Evolutionary conservation across 352 stramenopile genomes (phyloP).

Genomic region (Pythium grandisporangium): DNA sequence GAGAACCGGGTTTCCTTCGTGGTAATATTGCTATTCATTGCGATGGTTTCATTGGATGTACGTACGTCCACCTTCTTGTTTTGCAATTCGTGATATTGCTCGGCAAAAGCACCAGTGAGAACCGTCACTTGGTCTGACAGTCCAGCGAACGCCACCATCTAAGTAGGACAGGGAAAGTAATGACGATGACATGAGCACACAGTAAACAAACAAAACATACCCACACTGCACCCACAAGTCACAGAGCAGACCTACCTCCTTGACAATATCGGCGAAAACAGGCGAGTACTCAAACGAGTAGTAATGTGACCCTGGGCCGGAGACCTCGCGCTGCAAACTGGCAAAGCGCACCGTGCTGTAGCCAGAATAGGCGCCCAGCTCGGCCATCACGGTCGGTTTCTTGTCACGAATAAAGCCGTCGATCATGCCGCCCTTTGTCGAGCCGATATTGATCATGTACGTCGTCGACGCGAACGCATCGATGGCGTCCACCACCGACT

Average conservation of each 20-base stretch:
- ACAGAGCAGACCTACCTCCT: constrained; percentile 12
- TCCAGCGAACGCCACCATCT: constrained; percentile 25
- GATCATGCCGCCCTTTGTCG: constrained; percentile 5
- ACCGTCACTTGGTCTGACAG: constrained; percentile 27
- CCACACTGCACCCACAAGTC: not conserved
- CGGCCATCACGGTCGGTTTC: constrained; percentile 16
- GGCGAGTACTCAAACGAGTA: constrained; percentile 31
- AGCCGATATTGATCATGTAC: constrained; percentile 24
- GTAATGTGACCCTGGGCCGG: constrained; percentile 14
- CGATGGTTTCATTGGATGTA: too few relatives aligned
- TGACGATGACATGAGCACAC: too few relatives aligned
- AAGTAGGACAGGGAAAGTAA: not conserved
- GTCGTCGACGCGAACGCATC: constrained; percentile 13
- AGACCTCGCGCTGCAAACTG: constrained; percentile 19
- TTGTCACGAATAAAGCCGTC: constrained; percentile 20
- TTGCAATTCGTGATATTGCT: constrained; percentile 14
- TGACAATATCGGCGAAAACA: constrained; percentile 20
- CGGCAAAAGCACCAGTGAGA: constrained; percentile 18
- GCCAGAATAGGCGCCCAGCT: constrained; percentile 18
- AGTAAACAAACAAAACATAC: too few relatives aligned
- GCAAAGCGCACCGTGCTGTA: constrained; percentile 31
- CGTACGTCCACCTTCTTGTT: constrained; percentile 26
- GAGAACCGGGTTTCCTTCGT: not conserved
- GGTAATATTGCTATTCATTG: too few relatives aligned
- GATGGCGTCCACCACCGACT: constrained; percentile 16